Evolutionary conservation across 805 yeast genomes (phyloP).

Genomic region (Kodamaea laetipori): DNA sequence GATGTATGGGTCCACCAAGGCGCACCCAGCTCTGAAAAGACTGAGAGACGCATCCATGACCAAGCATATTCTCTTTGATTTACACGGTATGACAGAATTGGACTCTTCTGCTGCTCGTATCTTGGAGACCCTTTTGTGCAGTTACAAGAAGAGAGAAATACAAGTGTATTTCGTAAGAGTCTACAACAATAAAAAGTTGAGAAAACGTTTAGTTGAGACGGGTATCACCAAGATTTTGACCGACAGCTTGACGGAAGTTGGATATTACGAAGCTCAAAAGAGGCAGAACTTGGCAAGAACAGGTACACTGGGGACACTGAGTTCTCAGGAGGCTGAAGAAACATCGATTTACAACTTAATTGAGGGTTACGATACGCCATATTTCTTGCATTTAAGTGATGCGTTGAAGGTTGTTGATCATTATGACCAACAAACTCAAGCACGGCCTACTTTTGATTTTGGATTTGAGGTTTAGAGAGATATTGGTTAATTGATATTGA

Average conservation of each 20-base stretch:
- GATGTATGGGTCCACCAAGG: conserved; percentile 44
- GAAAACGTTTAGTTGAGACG: conserved; percentile 31
- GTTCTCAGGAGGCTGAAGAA: conserved; percentile 15
- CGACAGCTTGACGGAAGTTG: conserved; percentile 27
- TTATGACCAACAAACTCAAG: conserved; percentile 24
- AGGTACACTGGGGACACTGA: conserved; percentile 6
- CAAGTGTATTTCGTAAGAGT: conserved; percentile 40
- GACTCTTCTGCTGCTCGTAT: conserved; percentile 47
- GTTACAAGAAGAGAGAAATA: conserved; percentile 35
- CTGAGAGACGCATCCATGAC: conserved; percentile 41
- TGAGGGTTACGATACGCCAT: conserved; percentile 32
- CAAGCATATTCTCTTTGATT: conserved; percentile 42
- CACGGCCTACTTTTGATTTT: conserved; percentile 1
- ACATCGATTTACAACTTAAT: conserved; percentile 24
- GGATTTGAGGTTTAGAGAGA: conserved; percentile 6
- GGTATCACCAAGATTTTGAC: conserved; percentile 32
- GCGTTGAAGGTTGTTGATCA: conserved; percentile 42
- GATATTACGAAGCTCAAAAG: conserved; percentile 26
- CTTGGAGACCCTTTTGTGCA: conserved; percentile 29
- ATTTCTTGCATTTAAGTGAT: conserved; percentile 39
- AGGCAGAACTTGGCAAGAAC: conserved; percentile 3
- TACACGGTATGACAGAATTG: conserved; percentile 43
- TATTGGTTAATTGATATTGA: conserved; percentile 3
- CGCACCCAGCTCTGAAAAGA: conserved; percentile 45
- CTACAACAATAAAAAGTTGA: conserved; percentile 24